Percentiles rank a stretch among this genome's conserved stretches.
These are phyloP conservation scores for Elsinoe necatrix DNA, from an alignment of 2,329 filamentous ascomycete species.

Conservation along the genomic window DNA sequence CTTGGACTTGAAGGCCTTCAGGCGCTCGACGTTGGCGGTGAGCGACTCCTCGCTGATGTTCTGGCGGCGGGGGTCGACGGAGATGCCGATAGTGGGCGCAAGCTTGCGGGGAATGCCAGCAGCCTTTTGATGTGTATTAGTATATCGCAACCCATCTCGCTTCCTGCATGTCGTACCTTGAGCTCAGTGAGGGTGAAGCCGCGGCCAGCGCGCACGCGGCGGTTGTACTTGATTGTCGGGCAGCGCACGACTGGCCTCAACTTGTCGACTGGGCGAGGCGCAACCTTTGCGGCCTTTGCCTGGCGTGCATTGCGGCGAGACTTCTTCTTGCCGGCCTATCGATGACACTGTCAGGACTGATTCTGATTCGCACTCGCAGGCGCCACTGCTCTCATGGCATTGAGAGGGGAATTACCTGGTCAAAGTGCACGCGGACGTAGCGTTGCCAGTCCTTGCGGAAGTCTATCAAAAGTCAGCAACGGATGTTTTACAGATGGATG, in stretches of 20 bases:
- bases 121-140: slow-evolving; percentile 53
- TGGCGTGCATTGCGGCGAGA: slow-evolving; percentile 83
- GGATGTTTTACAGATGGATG: background rate
- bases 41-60: slow-evolving; percentile 96
- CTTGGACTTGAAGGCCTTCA: slow-evolving; percentile 94
- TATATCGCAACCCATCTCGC: slow-evolving; percentile 20
- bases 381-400: slow-evolving; percentile 44
- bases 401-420: slow-evolving; percentile 75
- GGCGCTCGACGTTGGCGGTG: slow-evolving; percentile 88
- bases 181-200: slow-evolving; percentile 96
- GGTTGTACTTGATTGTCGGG: slow-evolving; percentile 97
- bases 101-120: slow-evolving; percentile 91
- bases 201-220: slow-evolving; percentile 88
- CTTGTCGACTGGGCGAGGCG: slow-evolving; percentile 94
- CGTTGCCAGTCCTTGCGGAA: slow-evolving; percentile 99
- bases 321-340: slow-evolving; percentile 90
- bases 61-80: slow-evolving; percentile 91
- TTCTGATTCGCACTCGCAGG: slow-evolving; percentile 32
- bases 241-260: slow-evolving; percentile 94
- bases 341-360: slow-evolving; percentile 29
- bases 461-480: slow-evolving; percentile 50
- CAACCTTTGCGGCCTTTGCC: slow-evolving; percentile 89
- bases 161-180: slow-evolving; percentile 58
- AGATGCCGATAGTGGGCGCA: slow-evolving; percentile 91
- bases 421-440: slow-evolving; percentile 97